phyloP scores from a whole-genome alignment of 768 basidiomycete species.

The Mycena kentingensis region DNA sequence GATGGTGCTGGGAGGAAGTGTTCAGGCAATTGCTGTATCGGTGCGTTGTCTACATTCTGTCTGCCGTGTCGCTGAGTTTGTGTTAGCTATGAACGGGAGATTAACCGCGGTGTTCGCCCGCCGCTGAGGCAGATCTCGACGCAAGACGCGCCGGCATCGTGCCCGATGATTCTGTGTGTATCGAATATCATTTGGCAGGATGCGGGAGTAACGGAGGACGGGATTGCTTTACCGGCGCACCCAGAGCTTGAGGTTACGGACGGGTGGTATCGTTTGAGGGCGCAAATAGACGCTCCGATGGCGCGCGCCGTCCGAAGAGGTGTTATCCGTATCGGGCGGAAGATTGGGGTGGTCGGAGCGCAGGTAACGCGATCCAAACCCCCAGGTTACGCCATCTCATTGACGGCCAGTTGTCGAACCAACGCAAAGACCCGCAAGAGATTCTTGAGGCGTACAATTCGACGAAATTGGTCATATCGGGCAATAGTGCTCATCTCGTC shows the following conservation, averaged over 20 bases:
- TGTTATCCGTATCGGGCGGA: constrained; percentile 73
- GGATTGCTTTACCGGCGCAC: constrained; percentile 37
- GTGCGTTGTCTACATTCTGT: constrained; percentile 41
- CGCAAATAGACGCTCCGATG: constrained; percentile 73
- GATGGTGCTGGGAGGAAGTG: constrained; percentile 86
- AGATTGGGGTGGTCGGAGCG: constrained; percentile 79
- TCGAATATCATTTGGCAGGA: constrained; percentile 66
- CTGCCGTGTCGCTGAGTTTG: background rate
- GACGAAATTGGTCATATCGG: constrained; percentile 65
- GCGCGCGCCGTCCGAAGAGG: constrained; percentile 68
- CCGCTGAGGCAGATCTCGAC: constrained; percentile 79
- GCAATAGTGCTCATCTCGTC: constrained; percentile 85
- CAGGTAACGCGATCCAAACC: constrained; percentile 52
- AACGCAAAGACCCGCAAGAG: constrained; percentile 77
- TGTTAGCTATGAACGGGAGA: constrained; percentile 84
- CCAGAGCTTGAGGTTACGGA: constrained; percentile 90
- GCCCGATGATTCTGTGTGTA: constrained; percentile 85
- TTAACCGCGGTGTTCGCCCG: constrained; percentile 76
- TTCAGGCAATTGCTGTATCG: constrained; percentile 84
- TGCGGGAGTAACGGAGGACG: constrained; percentile 38
- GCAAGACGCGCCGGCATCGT: constrained; percentile 76
- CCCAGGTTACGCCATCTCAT: background rate
- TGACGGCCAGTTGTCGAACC: constrained; percentile 58
- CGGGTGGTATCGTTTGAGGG: constrained; percentile 91
- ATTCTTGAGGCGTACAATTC: constrained; percentile 78